A percentile compares a stretch with the other conserved stretches of the same genome.
Evolutionary conservation across 1,284 basidiomycete species (phyloP).

Genomic region (Melampsora larici-populina): DNA sequence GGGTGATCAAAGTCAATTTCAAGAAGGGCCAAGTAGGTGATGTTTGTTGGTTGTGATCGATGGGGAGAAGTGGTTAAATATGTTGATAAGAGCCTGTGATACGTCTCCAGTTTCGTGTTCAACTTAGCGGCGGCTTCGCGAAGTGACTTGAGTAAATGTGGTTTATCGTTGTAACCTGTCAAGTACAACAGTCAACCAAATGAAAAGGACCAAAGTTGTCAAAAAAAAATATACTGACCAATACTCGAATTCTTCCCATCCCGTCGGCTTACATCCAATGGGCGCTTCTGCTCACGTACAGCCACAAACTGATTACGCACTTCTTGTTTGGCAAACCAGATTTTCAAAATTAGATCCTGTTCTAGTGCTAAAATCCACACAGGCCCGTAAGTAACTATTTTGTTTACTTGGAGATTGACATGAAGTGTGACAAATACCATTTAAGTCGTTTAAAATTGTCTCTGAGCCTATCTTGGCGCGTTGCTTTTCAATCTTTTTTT

Average conservation of each 20-base stretch:
- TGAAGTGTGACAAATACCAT: too few relatives aligned
- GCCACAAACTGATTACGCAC: neutral
- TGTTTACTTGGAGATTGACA: too few relatives aligned
- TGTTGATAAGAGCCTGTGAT: neutral
- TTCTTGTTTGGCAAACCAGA: conserved; percentile 3
- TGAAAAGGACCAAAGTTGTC: too few relatives aligned
- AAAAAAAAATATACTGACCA: neutral
- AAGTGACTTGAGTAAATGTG: too few relatives aligned
- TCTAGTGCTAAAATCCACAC: neutral
- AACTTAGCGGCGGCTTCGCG: neutral
- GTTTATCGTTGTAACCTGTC: conserved; percentile 13
- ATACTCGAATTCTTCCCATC: neutral
- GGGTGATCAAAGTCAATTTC: neutral
- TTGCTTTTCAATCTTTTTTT: too few relatives aligned
- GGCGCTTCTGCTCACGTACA: neutral
- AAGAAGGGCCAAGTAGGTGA: neutral
- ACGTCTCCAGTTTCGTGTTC: neutral
- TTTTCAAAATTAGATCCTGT: neutral
- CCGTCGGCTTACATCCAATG: neutral
- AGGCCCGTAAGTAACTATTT: too few relatives aligned
- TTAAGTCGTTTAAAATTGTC: too few relatives aligned
- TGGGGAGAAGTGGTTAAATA: neutral
- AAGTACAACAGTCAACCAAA: too few relatives aligned
- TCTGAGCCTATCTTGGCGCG: too few relatives aligned
- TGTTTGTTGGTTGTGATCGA: neutral